Evolutionary conservation across 768 basidiomycete species (phyloP), one percentile per base, ranked within the genome.

Genomic region (Kwoniella dejecticola): DNA sequence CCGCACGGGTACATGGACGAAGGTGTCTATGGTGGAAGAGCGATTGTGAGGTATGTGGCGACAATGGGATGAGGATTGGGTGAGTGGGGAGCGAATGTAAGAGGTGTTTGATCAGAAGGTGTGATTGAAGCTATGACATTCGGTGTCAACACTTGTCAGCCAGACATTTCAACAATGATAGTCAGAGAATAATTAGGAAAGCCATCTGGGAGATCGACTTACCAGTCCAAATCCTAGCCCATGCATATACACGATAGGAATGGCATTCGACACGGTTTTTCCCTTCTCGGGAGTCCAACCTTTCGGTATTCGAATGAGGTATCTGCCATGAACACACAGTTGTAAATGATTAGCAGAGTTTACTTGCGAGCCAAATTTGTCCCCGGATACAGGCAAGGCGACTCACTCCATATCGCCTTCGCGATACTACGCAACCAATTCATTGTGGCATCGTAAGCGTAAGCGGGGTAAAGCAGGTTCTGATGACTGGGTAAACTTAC

Each of bases 21-120:
- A 96, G 80, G 79, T 87, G 92, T 2, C 81, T 79, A 0, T 84
- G 82, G 69, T 92, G 88, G 75, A 95, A 90, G 69, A 96, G 83
- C 59, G 88, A 82, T 79, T 94, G 91, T 67, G 89, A 89, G 70
- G 93, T 86, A 69, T 91, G 88, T 0, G 91, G 91, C 67, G 94
- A 91, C 4, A 96, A 78, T 12, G 84, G 84, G 38, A 96, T 81
- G 33, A 96, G 79, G 55, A 96, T 75, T 3, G 92, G 92, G 19
- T 87, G 85, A 67, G 88, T 84, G 4, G 84, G 79, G 52, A 88
- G 82, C 3, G 80, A 72, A 27, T 66, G 55, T 29, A 78, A 56
- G 0, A 79, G 69, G 15, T 70, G 65, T 29, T 67, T 62, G 36
- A 80, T 79, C 41, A 88, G 77, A 19, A 93, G 81, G 64, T 87